Conservation (phyloP, 768 basidiomycete genomes). For the Tylopilus subfusipes region DNA sequence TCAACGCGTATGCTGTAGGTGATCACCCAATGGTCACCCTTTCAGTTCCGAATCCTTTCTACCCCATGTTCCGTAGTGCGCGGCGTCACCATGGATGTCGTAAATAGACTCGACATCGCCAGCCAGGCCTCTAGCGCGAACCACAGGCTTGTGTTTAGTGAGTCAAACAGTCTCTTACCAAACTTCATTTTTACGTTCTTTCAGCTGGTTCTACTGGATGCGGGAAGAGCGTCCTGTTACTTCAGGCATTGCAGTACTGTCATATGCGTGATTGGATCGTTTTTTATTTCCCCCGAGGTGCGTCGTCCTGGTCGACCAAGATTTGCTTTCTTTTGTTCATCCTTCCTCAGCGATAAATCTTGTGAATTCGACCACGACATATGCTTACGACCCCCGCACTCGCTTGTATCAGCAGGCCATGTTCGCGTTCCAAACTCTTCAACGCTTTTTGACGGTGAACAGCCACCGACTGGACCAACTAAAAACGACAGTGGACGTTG, state of each 20-base stretch:
- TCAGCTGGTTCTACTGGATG: constrained; percentile 72
- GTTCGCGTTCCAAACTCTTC: constrained; percentile 60
- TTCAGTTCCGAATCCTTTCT: constrained; percentile 65
- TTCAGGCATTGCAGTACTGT: constrained; percentile 75
- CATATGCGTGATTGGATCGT: constrained; percentile 70
- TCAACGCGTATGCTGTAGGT: not conserved
- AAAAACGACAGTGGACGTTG: constrained; percentile 38
- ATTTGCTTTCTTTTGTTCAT: not conserved
- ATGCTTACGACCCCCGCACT: constrained; percentile 71
- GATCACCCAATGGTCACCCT: not conserved
- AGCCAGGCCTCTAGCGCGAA: constrained; percentile 45
- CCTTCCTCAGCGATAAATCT: constrained; percentile 44
- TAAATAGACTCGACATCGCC: constrained; percentile 51
- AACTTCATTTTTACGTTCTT: not conserved
- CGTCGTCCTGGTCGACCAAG: constrained; percentile 12
- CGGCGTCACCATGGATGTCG: constrained; percentile 55
- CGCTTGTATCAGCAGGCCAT: constrained; percentile 73
- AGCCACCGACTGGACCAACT: constrained; percentile 40
- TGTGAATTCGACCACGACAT: constrained; percentile 71
- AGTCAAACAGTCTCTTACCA: constrained; percentile 24
- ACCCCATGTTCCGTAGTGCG: constrained; percentile 72
- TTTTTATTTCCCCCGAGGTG: constrained; percentile 80
- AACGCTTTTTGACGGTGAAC: constrained; percentile 63
- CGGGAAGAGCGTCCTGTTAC: constrained; percentile 76
- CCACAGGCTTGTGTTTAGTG: constrained; percentile 63